These are phyloP conservation scores for Erysimum pusillum DNA, from an alignment of 441 rosid genomes.

Conservation along the genomic window DNA sequence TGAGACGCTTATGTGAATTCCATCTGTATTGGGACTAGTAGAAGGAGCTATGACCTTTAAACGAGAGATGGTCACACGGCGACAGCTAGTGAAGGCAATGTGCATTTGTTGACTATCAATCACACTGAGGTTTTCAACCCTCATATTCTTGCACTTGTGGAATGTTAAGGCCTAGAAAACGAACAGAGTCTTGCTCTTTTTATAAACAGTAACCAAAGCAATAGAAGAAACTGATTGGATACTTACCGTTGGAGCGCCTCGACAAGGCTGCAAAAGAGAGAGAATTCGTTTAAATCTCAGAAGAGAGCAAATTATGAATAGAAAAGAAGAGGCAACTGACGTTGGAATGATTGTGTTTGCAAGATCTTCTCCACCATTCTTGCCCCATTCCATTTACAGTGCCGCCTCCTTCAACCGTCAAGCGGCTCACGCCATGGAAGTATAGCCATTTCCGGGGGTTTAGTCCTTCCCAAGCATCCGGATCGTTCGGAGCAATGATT, in stretches of 20 bases:
- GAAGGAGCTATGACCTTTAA: slow-evolving; percentile 74
- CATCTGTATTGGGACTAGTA: slow-evolving; percentile 93
- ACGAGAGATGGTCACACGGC: slow-evolving; percentile 58
- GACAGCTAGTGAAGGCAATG: slow-evolving; percentile 75
- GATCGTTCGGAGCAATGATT: slow-evolving; percentile 81
- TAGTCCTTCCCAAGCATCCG: slow-evolving; percentile 75
- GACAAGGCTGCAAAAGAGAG: slow-evolving; percentile 79
- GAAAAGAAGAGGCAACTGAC: slow-evolving; percentile 26
- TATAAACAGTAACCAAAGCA: neutral
- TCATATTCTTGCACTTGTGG: slow-evolving; percentile 85
- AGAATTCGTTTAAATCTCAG: slow-evolving; percentile 26
- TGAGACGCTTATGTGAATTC: slow-evolving; percentile 83
- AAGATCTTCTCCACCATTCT: slow-evolving; percentile 87
- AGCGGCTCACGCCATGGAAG: slow-evolving; percentile 77
- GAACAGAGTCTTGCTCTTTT: slow-evolving; percentile 15
- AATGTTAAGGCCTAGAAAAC: slow-evolving; percentile 78
- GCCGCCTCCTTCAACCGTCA: slow-evolving; percentile 82
- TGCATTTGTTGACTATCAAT: slow-evolving; percentile 85
- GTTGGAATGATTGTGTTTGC: slow-evolving; percentile 66
- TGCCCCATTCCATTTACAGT: slow-evolving; percentile 81
- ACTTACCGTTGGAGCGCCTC: slow-evolving; percentile 89
- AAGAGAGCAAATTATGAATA: slow-evolving; percentile 21
- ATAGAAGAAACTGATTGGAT: slow-evolving; percentile 3
- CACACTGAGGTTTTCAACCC: slow-evolving; percentile 61
- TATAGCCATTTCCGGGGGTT: slow-evolving; percentile 86